Percentiles rank a stretch among this genome's conserved stretches.
phyloP scores from a whole-genome alignment of 225 moss, liverwort and hornwort genomes.

The Climacium dendroides region DNA sequence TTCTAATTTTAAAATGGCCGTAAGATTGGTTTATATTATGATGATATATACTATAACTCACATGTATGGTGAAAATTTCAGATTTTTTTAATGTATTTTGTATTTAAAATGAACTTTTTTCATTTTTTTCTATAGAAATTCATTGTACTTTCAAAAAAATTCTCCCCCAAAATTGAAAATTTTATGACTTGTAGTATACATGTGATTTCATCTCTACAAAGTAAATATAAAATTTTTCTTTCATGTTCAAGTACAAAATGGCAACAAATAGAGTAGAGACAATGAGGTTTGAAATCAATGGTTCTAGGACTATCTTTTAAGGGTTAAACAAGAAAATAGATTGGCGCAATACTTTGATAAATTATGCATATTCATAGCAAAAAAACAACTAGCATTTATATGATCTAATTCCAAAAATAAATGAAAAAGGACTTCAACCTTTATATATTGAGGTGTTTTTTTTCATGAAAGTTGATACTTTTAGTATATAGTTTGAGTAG shows the following conservation, averaged over 20 bases:
- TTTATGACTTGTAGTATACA: background rate
- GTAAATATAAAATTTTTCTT: background rate
- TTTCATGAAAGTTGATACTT: background rate
- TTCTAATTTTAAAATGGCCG: background rate
- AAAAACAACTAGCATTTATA: background rate
- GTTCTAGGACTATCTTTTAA: fast-evolving
- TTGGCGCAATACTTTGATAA: background rate
- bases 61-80: background rate
- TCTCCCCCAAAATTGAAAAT: background rate
- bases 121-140: background rate
- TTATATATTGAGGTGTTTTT: background rate
- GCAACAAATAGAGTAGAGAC: fast-evolving
- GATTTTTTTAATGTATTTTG: fast-evolving
- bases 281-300: background rate
- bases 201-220: background rate
- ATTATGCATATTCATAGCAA: background rate
- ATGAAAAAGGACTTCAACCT: background rate
- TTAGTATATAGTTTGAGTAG: background rate
- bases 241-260: background rate
- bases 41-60: background rate
- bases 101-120: background rate
- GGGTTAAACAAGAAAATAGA: fast-evolving
- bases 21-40: background rate
- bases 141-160: background rate
- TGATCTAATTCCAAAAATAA: background rate